Base-by-base conservation (phyloP, 495 filamentous ascomycete genomes). In the Penicilliopsis zonata region DNA sequence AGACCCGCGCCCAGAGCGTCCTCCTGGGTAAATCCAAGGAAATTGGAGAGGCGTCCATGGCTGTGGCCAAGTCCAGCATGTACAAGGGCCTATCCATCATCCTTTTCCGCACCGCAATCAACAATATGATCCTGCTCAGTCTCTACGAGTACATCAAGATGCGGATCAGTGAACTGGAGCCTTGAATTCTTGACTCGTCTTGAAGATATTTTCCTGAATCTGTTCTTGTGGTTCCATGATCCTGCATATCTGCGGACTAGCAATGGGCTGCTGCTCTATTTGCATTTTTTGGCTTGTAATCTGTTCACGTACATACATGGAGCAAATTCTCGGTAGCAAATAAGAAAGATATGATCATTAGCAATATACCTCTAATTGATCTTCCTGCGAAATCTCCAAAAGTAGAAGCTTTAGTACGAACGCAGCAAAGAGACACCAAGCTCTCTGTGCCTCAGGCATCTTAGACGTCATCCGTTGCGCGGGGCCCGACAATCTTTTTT, bases 21-120 rank as follows among this genome's bases (percentile, higher is more conserved):
- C 37, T 67, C 6, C 44, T 67, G 5, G 61, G 61, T n/a, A 61
- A 62, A 30, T 30, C 52, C 13, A 55, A 57, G 26, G 59, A 66
- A 43, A 49, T 66, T 12, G 63, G 61, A 9, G 57, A 65, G 32
- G 59, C 61, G 4, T 61, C 55, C 2, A 36, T 47, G 5, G 63
- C 61, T 0, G 59, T 63, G 1, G 56, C 63, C 24, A 57, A 58
- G 30, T 63, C 63, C 13, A 62, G 61, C 53, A 67, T 59, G 57
- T 67, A 65, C 40, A 67, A 64, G 35, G 63, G 63, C 12, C 31
- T 67, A n/a, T 60, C 61, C 3, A 63, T 65, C 27, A 61, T 64
- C 22, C 43, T 67, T 21, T 42, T 67, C 19, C 61, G 63, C 16
- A 65, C 63, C 3, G 57, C 57, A 13, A 42, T 67, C 20, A 64